Base-by-base conservation (phyloP, 371 early-diverging fungal genomes). In the Syncephalastrum sp. region DNA sequence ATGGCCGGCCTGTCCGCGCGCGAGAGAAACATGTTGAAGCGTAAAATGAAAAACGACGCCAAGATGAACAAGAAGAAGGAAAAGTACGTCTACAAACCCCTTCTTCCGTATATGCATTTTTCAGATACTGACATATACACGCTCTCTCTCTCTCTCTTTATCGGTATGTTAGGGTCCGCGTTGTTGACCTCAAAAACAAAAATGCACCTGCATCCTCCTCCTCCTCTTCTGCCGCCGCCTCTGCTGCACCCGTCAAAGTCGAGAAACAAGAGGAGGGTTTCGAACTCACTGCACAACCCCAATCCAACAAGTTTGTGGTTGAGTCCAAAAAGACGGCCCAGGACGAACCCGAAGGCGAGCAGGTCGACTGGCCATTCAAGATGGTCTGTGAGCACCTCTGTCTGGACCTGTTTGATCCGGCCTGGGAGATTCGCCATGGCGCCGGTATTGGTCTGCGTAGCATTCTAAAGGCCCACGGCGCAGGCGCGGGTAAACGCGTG, bases 351-450 rank as follows among this genome's bases (percentile, higher is more conserved):
- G 33, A 25, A 19, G 25, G 42, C 19, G 75, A 69, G 49, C 59
- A 67, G 45, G 50, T 51, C 13, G 91, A 91, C 61, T 97, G 97
- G 97, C 91, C 95, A 14, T 96, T 98, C 64, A 92, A 91, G 57
- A 87, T 89, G 49, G 75, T 96, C 0, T 93, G 92, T 60, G 96
- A 95, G 53, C 84, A 93, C 53, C 80, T 98, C 14, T 91, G 88
- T 60, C 78, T 94, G 63, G 95, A 96, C 70, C 77, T 98, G 43
- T 95, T 96, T 64, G 91, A 92, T 55, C 88, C 94, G 1, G 56
- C 72, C n/a, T 98, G 99, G 99, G 94, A 95, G 61, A 82, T 93
- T 17, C 84, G 99, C 6, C 99, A 98, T 63, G 99, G 99, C 29
- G 97, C 99, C 2, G 96, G 91, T 4, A 87, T 97, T 63, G 99